Evolutionary conservation across 331 rosid genomes (phyloP), one percentile per base, ranked within the genome.

Genomic region (Saraca asoca): DNA sequence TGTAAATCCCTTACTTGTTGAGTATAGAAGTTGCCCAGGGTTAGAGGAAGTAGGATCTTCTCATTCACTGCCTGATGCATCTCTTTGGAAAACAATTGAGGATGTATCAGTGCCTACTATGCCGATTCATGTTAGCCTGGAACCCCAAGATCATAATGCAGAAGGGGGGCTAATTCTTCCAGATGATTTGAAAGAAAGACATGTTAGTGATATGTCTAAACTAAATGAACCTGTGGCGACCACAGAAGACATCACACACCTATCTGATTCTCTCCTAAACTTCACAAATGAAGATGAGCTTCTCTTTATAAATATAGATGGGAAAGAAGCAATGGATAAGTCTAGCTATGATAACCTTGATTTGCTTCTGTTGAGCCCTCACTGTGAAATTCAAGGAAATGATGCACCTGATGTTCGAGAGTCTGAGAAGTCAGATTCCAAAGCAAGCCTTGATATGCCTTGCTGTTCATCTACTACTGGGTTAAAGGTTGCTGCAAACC

Each of bases 51-150:
- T 64, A 49, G 86, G 81, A 58, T 51, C 77, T 5, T 78, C 75
- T 34, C 78, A 79, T 79, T 78, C 48, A 16, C 45, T 31, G 35
- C 45, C 78, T 29, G 90, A 82, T 17, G 50, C 62, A 12, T 84
- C 88, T 71, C 63, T 80, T 31, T 81, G 88, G 92, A 84, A 82
- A 71, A 71, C 81, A 2, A 78, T 78, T 37, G 93, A 86, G 79
- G 90, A 85, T 65, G 74, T 83, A 41, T 8, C 75, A 0, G 83
- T 80, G 9, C 89, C 88, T 10, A 82, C 74, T 56, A 66, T 80
- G 85, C 84, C 83, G 0, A 66, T 82, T 1, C 74, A 79, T 58
- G 81, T 37, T 60, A 58, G 63, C 71, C 49, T 62, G 12, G 83
- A 56, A 50, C 76, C 44, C n/a, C 65, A 79, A 17, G 67, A 14